Evolutionary conservation across 202 grass and related monocot species (phyloP), one percentile per base, ranked within the genome.

Genomic region (Dendrocalamus latiflorus): DNA sequence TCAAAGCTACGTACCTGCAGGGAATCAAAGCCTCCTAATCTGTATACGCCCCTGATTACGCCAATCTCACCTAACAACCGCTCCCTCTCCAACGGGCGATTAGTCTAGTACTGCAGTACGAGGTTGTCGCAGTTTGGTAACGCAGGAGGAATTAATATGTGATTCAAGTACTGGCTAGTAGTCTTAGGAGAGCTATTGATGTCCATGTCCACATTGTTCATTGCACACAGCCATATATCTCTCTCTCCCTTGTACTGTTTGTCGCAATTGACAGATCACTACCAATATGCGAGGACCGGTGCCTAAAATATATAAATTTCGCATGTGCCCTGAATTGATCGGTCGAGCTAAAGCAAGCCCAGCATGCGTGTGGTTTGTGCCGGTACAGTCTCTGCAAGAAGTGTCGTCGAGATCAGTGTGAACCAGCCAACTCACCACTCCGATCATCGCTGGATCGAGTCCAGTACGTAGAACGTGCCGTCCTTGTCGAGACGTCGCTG

Each of bases 121-220:
- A 49, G 51, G 22, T 11, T 30, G 74, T 64, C 75, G 6, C 75
- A 3, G 28, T 67, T 39, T 39, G 12, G 59, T 57, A 43, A 45
- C 55, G 49, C 81, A 53, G 42, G 9, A 79, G 74, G 66, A 66
- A 14, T 25, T 6, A 70, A 33, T 56, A 47, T 48, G 12, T 3
- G n/a, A 59, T 24, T 28, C 28, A n/a, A 22, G 2, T 38, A 70
- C 55, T 8, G 9, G 26, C 24, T 59, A 22, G n/a, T n/a, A n/a
- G 63, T 24, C 70, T 81, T 79, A 74, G 80, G 81, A 74, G 86
- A 88, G 69, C 69, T 33, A 79, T 61, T 64, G 42, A 59, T 50
- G 45, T 12, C 25, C 41, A 25, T 20, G 69, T 68, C 75, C 54
- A 54, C 65, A 75, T 55, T 76, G 77, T 89, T 89, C 87, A 57